These are phyloP conservation scores for Aristolochia contorta DNA, from an alignment of 164 flowering plant species.

Conservation along the genomic window DNA sequence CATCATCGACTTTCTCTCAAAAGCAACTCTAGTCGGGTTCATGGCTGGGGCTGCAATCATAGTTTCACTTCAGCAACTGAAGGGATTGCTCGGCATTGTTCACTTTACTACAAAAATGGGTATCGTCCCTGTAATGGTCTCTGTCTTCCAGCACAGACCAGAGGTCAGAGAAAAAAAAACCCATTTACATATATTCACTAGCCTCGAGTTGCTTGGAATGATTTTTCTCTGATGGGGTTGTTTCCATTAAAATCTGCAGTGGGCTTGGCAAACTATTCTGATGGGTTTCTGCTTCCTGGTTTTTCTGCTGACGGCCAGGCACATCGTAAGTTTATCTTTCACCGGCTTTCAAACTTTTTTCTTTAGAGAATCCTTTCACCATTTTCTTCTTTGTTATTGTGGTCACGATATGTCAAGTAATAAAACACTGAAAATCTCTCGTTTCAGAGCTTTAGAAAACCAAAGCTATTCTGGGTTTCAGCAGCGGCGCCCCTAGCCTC, in stretches of 20 bases:
- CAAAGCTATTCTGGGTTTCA: conserved; percentile 64
- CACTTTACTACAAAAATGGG: conserved; percentile 48
- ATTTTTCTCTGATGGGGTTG: not conserved
- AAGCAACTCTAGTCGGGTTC: conserved; percentile 56
- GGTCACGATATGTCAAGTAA: not conserved
- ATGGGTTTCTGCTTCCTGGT: conserved; percentile 38
- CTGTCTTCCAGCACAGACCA: conserved; percentile 26
- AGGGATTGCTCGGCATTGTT: conserved; percentile 55
- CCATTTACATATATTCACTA: not conserved
- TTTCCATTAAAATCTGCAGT: conserved; percentile 19
- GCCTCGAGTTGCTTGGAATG: not conserved
- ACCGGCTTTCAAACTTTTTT: not conserved
- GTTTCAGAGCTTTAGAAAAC: conserved; percentile 45
- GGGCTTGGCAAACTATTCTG: conserved; percentile 49
- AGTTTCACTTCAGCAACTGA: conserved; percentile 57
- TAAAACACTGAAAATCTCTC: too few relatives aligned
- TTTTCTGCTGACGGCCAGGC: conserved; percentile 34
- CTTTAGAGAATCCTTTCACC: not conserved
- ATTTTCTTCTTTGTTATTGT: not conserved
- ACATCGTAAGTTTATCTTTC: conserved; percentile 28
- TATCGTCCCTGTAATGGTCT: conserved; percentile 37
- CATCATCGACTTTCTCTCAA: conserved; percentile 53
- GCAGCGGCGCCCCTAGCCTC: conserved; percentile 69
- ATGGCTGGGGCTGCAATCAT: conserved; percentile 65
- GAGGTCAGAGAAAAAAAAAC: conserved; percentile 26